These are phyloP conservation scores for Trypanosoma congolense DNA, from an alignment of 208 protist genomes.

Conservation along the genomic window DNA sequence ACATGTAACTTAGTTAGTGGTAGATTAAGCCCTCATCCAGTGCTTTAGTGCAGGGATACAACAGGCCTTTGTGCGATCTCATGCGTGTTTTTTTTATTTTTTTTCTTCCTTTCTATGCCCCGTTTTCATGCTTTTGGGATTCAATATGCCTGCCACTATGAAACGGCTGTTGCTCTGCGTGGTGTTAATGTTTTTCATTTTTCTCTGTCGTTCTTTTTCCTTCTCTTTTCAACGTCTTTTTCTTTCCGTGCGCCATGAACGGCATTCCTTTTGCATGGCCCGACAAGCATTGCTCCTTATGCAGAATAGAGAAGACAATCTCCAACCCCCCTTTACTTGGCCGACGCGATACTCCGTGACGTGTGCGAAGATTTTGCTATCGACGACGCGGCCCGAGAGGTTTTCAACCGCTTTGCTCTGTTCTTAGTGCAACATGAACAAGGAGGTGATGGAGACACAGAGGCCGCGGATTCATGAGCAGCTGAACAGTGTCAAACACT, in stretches of 20 bases:
- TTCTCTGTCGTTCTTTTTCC: no score
- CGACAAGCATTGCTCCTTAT: background rate
- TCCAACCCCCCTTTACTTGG: slow-evolving; percentile 1
- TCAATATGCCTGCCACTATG: no score
- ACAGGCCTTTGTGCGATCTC: no score
- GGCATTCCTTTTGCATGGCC: background rate
- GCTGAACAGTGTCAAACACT: slow-evolving; percentile 82
- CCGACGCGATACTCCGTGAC: slow-evolving; percentile 30
- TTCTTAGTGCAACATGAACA: slow-evolving; percentile 22
- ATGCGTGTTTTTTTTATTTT: background rate
- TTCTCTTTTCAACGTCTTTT: no score
- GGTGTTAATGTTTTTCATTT: no score
- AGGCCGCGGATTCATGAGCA: slow-evolving; percentile 24
- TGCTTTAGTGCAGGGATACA: no score
- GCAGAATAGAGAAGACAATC: background rate
- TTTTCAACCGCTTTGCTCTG: slow-evolving; percentile 27
- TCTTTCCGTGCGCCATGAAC: no score
- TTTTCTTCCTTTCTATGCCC: background rate
- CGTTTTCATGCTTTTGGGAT: no score
- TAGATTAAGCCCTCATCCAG: background rate
- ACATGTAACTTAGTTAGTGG: slow-evolving; percentile 13
- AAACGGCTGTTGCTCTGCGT: no score
- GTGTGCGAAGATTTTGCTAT: slow-evolving; percentile 32
- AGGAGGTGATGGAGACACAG: slow-evolving; percentile 10
- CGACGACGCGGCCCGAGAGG: slow-evolving; percentile 27